phyloP scores from a whole-genome alignment of 139 green algal species.

The Chloropicon primus region DNA sequence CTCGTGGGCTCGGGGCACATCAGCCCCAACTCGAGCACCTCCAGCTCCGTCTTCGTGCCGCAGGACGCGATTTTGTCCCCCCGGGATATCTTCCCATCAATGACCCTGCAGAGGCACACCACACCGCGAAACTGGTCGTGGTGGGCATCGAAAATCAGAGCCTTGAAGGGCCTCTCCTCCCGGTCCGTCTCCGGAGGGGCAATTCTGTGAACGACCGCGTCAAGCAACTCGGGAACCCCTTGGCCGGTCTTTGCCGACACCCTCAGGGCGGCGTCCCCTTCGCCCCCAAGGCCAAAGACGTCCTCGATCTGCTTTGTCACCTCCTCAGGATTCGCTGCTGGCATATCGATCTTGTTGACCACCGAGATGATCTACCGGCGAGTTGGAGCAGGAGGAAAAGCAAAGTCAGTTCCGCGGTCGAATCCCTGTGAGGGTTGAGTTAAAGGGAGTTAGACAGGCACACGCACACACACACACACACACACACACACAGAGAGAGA shows the following conservation, averaged over 20 bases:
- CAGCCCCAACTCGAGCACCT: slow-evolving; percentile 58
- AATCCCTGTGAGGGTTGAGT: too few species aligned
- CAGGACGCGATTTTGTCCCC: slow-evolving; percentile 36
- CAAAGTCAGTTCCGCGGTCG: too few species aligned
- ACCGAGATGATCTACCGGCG: slow-evolving; percentile 78
- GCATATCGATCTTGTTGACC: slow-evolving; percentile 87
- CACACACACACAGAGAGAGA: too few species aligned
- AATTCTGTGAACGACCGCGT: slow-evolving; percentile 52
- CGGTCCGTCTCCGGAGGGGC: neutral
- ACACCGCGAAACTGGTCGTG: slow-evolving; percentile 61
- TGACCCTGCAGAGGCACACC: slow-evolving; percentile 26
- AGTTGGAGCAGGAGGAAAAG: too few species aligned
- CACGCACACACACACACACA: too few species aligned
- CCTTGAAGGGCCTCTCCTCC: slow-evolving; percentile 19
- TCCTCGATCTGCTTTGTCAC: slow-evolving; percentile 47
- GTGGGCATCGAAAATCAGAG: slow-evolving; percentile 82
- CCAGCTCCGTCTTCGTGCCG: slow-evolving; percentile 40
- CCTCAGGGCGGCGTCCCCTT: slow-evolving; percentile 7
- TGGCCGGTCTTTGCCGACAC: slow-evolving; percentile 22
- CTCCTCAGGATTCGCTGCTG: slow-evolving; percentile 52
- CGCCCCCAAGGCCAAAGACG: slow-evolving; percentile 47
- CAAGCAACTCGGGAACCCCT: slow-evolving; percentile 36
- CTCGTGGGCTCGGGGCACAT: slow-evolving; percentile 42
- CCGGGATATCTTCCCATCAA: slow-evolving; percentile 24
- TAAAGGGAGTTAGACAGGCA: too few species aligned